Percentiles rank a stretch among this genome's conserved stretches.
Evolutionary conservation across 495 filamentous ascomycete genomes (phyloP).

Genomic region (Paragyromitra xinjiangensis): DNA sequence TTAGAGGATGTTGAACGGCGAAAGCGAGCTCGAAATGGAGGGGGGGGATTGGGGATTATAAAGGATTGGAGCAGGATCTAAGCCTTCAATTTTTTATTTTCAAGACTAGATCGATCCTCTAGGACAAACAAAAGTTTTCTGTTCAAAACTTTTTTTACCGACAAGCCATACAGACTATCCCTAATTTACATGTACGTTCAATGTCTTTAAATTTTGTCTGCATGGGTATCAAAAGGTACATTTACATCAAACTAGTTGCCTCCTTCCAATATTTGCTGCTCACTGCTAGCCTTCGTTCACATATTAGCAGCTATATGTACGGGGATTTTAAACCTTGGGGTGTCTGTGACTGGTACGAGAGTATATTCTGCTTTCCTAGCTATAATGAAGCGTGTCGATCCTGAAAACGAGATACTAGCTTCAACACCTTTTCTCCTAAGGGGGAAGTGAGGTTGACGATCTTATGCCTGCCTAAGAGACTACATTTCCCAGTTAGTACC

Average conservation of each 20-base stretch:
- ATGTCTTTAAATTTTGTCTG: no score
- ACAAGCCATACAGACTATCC: neutral
- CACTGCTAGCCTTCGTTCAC: neutral
- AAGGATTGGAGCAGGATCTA: neutral
- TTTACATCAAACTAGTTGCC: no score
- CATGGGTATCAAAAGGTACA: no score
- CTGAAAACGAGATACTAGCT: no score
- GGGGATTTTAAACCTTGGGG: neutral
- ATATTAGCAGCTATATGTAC: neutral
- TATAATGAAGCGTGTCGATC: neutral
- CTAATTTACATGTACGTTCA: no score
- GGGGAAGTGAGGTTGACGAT: no score
- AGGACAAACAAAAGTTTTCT: neutral
- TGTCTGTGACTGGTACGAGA: neutral
- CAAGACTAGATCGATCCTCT: neutral
- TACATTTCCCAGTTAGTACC: no score
- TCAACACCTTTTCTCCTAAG: no score
- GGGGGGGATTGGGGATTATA: neutral
- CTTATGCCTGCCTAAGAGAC: no score
- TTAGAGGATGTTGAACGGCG: neutral
- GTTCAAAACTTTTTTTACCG: neutral
- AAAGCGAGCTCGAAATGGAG: neutral
- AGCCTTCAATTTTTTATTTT: neutral
- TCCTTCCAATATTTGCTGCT: neutral
- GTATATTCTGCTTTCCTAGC: neutral